A percentile compares a stretch with the other conserved stretches of the same genome.
phyloP scores from a whole-genome alignment of 164 flowering plant genomes.

The Dillenia suffruticosa region DNA sequence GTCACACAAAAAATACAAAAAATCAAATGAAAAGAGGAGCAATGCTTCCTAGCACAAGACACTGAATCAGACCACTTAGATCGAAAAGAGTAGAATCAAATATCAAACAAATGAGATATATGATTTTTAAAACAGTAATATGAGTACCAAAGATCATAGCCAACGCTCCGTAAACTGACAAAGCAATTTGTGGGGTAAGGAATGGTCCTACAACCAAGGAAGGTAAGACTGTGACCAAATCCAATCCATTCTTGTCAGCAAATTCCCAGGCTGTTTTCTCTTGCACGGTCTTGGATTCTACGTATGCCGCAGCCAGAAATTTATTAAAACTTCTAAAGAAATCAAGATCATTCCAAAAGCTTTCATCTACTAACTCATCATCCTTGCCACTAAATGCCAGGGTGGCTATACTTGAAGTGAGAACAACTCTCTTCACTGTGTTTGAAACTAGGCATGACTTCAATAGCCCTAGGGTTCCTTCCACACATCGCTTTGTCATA shows the following conservation, averaged over 20 bases:
- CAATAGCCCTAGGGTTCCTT: neutral
- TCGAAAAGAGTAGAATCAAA: too few species aligned
- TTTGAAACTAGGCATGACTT: neutral
- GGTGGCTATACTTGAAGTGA: neutral
- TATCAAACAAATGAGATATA: too few species aligned
- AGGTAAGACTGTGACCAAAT: neutral
- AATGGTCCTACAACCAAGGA: neutral
- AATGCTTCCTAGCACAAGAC: too few species aligned
- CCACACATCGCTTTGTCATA: neutral
- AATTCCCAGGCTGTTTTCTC: neutral
- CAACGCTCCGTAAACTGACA: constrained; percentile 15
- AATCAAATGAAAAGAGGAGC: too few species aligned
- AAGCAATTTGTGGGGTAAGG: constrained; percentile 18
- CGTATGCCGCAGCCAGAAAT: neutral
- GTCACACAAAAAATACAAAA: too few species aligned
- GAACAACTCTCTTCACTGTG: neutral
- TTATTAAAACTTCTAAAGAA: neutral
- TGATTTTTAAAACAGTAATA: too few species aligned
- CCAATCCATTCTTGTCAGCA: neutral
- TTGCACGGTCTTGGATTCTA: neutral
- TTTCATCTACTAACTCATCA: neutral
- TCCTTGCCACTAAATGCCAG: neutral
- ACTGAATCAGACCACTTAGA: too few species aligned
- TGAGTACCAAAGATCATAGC: constrained; percentile 28
- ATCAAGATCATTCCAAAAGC: neutral